Evolutionary conservation across 2,329 filamentous ascomycete species (phyloP).

Genomic region (Talaromyces funiculosus): DNA sequence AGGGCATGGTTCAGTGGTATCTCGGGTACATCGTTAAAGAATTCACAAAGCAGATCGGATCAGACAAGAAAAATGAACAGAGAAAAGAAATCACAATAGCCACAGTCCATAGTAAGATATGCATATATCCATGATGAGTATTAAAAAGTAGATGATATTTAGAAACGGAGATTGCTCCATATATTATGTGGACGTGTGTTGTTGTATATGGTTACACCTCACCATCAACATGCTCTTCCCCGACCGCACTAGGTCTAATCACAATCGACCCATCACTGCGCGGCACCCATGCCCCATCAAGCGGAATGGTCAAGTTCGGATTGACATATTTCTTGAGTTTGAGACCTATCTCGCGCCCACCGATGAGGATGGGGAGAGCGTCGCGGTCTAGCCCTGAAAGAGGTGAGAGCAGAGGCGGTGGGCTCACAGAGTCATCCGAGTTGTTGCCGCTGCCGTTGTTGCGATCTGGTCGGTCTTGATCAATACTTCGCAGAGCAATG

Average conservation of each 20-base stretch:
- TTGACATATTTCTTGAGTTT: constrained; percentile 44
- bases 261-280: constrained; percentile 18
- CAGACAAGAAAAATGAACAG: background rate
- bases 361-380: constrained; percentile 35
- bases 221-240: constrained; percentile 1
- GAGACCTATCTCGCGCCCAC: constrained; percentile 35
- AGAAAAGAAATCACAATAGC: background rate
- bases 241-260: constrained; percentile 6
- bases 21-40: background rate
- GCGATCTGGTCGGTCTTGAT: constrained; percentile 51
- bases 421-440: constrained; percentile 31
- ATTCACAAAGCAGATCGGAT: background rate
- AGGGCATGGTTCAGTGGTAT: background rate
- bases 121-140: background rate
- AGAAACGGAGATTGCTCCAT: background rate
- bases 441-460: constrained; percentile 15
- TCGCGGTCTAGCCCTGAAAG: constrained; percentile 41
- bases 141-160: background rate
- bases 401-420: constrained; percentile 34
- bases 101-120: background rate
- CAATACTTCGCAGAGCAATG: constrained; percentile 83
- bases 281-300: constrained; percentile 42
- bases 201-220: background rate
- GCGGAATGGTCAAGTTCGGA: constrained; percentile 40
- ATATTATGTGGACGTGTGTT: background rate